Conservation (phyloP, 805 yeast species). For the Teunomyces panamensis region DNA sequence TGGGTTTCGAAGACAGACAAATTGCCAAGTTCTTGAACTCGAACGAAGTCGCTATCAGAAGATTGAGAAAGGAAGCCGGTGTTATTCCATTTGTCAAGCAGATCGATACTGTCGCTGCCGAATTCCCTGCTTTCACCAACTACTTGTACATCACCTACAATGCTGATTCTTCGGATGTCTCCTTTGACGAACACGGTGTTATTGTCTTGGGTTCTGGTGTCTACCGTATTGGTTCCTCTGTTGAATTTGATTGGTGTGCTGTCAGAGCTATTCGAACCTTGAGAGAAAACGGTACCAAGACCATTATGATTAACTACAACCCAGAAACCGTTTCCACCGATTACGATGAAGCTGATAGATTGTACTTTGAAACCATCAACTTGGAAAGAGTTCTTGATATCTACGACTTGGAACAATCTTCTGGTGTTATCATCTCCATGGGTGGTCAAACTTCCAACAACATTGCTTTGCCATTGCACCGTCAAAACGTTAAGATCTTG, state of each 20-base stretch:
- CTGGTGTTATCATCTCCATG: conserved; percentile 94
- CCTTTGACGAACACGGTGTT: conserved; percentile 88
- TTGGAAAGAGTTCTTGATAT: conserved; percentile 93
- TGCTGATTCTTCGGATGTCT: conserved; percentile 82
- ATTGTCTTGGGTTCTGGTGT: conserved; percentile 98
- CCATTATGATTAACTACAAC: conserved; percentile 95
- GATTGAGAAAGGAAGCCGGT: conserved; percentile 82
- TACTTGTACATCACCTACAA: conserved; percentile 93
- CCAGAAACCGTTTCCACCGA: conserved; percentile 99
- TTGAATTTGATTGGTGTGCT: conserved; percentile 99
- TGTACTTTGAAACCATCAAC: conserved; percentile 93
- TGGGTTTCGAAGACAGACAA: conserved; percentile 96
- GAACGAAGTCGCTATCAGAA: conserved; percentile 89
- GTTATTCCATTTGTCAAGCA: conserved; percentile 91
- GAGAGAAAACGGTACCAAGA: conserved; percentile 80
- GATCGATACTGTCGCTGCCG: conserved; percentile 98
- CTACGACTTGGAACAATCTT: conserved; percentile 84
- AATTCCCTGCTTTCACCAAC: conserved; percentile 95
- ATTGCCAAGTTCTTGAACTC: conserved; percentile 85
- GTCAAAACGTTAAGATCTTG: conserved; percentile 90
- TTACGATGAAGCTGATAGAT: conserved; percentile 95
- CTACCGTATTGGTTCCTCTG: conserved; percentile 97
- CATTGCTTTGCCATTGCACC: conserved; percentile 87
- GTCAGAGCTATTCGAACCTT: conserved; percentile 94
- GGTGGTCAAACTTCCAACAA: conserved; percentile 99